Conservation (phyloP, 1,139 yeast genomes). For the Arxiozyma telluris region DNA sequence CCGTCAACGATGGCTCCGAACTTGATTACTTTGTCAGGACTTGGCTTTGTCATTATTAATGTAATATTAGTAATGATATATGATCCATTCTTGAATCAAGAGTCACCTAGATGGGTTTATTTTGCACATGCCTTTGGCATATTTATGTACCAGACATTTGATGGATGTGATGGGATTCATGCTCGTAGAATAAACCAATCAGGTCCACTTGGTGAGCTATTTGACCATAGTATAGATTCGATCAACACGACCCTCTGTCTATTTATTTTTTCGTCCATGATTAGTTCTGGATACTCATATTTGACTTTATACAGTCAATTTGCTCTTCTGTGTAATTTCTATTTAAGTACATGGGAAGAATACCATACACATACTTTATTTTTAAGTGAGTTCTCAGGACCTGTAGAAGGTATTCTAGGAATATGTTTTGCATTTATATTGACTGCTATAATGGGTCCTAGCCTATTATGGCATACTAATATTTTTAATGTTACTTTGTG, state of each 20-base stretch:
- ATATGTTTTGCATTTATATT: slow-evolving; percentile 36
- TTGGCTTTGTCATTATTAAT: slow-evolving; percentile 58
- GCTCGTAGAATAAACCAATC: slow-evolving; percentile 89
- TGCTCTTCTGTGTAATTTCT: slow-evolving; percentile 72
- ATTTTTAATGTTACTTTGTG: slow-evolving; percentile 14
- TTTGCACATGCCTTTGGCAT: slow-evolving; percentile 71
- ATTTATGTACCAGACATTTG: slow-evolving; percentile 89
- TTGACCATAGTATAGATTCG: slow-evolving; percentile 91
- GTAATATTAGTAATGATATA: slow-evolving; percentile 55
- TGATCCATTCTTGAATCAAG: slow-evolving; percentile 56
- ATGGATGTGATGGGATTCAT: slow-evolving; percentile 92
- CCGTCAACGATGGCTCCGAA: slow-evolving; percentile 87
- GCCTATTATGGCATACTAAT: slow-evolving; percentile 44
- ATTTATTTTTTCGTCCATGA: slow-evolving; percentile 60
- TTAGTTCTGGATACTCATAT: slow-evolving; percentile 63
- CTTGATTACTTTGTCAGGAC: slow-evolving; percentile 71
- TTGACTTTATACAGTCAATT: slow-evolving; percentile 58
- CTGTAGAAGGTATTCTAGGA: slow-evolving; percentile 84
- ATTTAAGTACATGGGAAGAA: slow-evolving; percentile 91
- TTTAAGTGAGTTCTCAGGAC: slow-evolving; percentile 80
- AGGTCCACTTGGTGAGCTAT: slow-evolving; percentile 89
- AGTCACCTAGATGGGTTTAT: slow-evolving; percentile 71
- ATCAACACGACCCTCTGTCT: slow-evolving; percentile 76
- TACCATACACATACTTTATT: slow-evolving; percentile 79
- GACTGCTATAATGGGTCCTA: too few species aligned